Conservation (phyloP, 106 monocot species). For the Vanilla planifolia region DNA sequence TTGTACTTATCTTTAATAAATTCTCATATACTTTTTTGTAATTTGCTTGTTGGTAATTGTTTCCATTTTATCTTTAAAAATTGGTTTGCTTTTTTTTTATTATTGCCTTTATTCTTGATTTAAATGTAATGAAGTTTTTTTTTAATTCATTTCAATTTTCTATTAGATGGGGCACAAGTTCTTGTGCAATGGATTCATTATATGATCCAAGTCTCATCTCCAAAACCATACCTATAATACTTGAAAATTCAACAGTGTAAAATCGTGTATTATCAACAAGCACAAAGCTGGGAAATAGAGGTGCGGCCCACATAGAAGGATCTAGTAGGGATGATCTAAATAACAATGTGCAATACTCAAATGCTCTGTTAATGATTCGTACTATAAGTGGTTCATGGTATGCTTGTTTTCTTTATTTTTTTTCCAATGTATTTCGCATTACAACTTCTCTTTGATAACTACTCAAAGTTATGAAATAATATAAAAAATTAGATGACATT, state of each 20-base stretch:
- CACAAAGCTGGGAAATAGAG: constrained; percentile 57
- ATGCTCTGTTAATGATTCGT: constrained; percentile 78
- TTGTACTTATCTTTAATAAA: too few species aligned
- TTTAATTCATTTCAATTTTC: too few species aligned
- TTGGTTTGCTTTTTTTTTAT: too few species aligned
- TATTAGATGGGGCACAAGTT: constrained; percentile 76
- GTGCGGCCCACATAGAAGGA: constrained; percentile 42
- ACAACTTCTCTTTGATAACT: neutral
- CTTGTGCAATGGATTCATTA: constrained; percentile 93
- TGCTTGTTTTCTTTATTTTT: neutral
- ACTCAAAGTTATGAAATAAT: constrained; percentile 5
- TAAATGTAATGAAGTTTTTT: too few species aligned
- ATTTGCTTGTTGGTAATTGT: too few species aligned
- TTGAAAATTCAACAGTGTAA: constrained; percentile 87
- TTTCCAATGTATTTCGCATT: neutral
- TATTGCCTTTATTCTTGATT: too few species aligned
- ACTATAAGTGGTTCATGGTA: constrained; percentile 95
- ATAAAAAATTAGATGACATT: too few species aligned
- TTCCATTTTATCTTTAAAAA: too few species aligned
- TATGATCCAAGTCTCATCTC: constrained; percentile 85
- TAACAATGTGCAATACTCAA: constrained; percentile 38
- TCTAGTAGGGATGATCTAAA: constrained; percentile 57
- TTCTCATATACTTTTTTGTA: too few species aligned
- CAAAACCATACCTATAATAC: constrained; percentile 63
- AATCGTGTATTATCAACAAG: constrained; percentile 54